These are phyloP conservation scores for Sporisorium scitamineum DNA, from an alignment of 1,284 basidiomycete genomes.

Conservation along the genomic window DNA sequence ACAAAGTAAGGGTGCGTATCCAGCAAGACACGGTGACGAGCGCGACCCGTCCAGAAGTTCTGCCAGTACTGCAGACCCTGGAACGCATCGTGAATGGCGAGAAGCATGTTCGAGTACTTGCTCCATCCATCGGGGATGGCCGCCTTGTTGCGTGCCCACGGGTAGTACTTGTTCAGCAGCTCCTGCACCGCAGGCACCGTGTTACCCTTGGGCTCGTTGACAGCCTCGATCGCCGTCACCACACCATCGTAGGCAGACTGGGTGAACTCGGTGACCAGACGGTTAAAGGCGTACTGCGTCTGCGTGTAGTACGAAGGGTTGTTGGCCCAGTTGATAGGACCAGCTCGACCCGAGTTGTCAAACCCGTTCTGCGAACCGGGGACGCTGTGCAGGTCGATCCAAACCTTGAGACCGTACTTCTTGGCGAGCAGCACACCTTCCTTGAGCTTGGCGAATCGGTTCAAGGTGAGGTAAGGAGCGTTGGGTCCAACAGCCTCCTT, in stretches of 20 bases:
- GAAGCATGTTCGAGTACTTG: slow-evolving; percentile 53
- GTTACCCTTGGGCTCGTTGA: slow-evolving; percentile 66
- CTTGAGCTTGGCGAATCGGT: slow-evolving; percentile 74
- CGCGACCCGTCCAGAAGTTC: slow-evolving; percentile 69
- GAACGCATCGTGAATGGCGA: slow-evolving; percentile 86
- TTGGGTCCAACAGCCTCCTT: slow-evolving; percentile 84
- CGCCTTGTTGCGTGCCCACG: slow-evolving; percentile 58
- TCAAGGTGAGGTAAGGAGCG: slow-evolving; percentile 87
- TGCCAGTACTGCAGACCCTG: slow-evolving; percentile 77
- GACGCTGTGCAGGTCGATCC: slow-evolving; percentile 77
- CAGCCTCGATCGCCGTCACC: slow-evolving; percentile 61
- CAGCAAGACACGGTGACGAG: slow-evolving; percentile 53
- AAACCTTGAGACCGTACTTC: slow-evolving; percentile 81
- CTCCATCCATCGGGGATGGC: slow-evolving; percentile 46
- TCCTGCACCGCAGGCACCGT: slow-evolving; percentile 30
- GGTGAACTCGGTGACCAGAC: slow-evolving; percentile 64
- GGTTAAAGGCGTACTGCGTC: slow-evolving; percentile 78
- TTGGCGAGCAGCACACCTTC: slow-evolving; percentile 82
- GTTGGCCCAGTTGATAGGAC: slow-evolving; percentile 80
- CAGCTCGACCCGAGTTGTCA: slow-evolving; percentile 77
- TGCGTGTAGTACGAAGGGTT: slow-evolving; percentile 78
- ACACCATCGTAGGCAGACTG: slow-evolving; percentile 49
- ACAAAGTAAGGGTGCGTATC: slow-evolving; percentile 65
- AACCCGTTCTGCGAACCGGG: slow-evolving; percentile 71
- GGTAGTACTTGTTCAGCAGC: slow-evolving; percentile 51